Conservation (phyloP, 2,329 filamentous ascomycete genomes). For the Orbilia brochopaga region DNA sequence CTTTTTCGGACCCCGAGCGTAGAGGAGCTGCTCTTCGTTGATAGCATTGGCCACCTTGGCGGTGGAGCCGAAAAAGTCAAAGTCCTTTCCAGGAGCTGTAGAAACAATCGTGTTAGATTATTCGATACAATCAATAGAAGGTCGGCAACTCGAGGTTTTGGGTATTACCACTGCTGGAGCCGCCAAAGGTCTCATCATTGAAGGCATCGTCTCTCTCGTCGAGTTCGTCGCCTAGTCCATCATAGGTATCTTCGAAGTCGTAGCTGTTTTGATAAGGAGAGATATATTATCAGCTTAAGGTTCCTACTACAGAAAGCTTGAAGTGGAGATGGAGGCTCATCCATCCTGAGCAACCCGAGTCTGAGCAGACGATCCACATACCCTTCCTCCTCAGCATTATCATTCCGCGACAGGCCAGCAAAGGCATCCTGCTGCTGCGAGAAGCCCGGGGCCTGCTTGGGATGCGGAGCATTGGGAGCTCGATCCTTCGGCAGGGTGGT, state of each 20-base stretch:
- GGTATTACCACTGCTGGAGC: conserved; percentile 60
- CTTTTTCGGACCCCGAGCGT: conserved; percentile 69
- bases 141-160: background rate
- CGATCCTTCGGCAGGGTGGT: conserved; percentile 65
- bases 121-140: no score
- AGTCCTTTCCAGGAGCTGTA: conserved; percentile 73
- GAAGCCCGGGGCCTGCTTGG: conserved; percentile 74
- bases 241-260: conserved; percentile 97
- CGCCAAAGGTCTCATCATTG: conserved; percentile 93
- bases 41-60: conserved; percentile 84
- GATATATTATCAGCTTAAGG: conserved; percentile 54
- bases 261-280: conserved; percentile 64
- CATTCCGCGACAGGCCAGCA: conserved; percentile 73
- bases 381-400: conserved; percentile 65
- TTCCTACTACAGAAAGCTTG: conserved; percentile 7
- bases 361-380: conserved; percentile 57
- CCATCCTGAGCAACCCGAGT: conserved; percentile 57
- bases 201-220: conserved; percentile 91
- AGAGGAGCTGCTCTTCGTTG: conserved; percentile 87
- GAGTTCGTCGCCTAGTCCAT: conserved; percentile 87
- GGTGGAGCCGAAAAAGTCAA: conserved; percentile 94
- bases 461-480: conserved; percentile 64
- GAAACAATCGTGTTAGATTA: conserved; percentile 11
- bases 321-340: conserved; percentile 51
- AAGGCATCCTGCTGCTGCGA: conserved; percentile 85